Evolutionary conservation across 805 yeast genomes (phyloP), one percentile per base, ranked within the genome.

Genomic region (Candida andamanensis): DNA sequence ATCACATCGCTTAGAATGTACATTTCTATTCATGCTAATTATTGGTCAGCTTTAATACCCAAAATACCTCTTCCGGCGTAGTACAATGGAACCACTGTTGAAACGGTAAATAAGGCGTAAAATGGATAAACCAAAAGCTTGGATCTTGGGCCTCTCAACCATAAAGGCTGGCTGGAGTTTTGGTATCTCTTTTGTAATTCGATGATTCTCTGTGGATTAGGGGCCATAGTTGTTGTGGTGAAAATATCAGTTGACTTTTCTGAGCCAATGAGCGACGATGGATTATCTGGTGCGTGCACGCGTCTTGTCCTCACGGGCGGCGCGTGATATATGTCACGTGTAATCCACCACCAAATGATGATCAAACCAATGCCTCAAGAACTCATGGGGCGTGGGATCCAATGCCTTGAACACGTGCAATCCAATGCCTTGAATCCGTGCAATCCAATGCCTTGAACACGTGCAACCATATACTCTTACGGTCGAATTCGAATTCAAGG

Each of bases 121-220:
- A 78, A 85, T 54, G 95, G 94, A 64, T 78, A 79, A 45, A 84
- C 72, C 56, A 79, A 60, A 50, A 71, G 65, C 63, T 81, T 81
- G 45, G 92, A 75, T 45, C 58, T 50, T 41, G 49, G 49, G 10
- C 70, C 70, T 56, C 64, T 61, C 56, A 63, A 60, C 70, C 70
- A 65, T 51, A 65, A 63, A 42, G 50, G 56, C 50, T 60, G 49
- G 52, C 55, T 45, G 37, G 69, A 56, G 55, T 50, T 54, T 50
- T 65, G 72, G 56, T 63, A 65, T 40, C 55, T 59, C 49, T 58
- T 63, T 50, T 65, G 72, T 51, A 65, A 63, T 35, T 59, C 54
- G 40, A 65, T 65, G 37, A 65, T 58, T 63, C 70, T 65, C 49
- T 65, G 70, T 37, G 72, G 72, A 57, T 65, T 58, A 35, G 45